Evolutionary conservation across 306 rosid species (phyloP).

Genomic region (Prunus campanulata): DNA sequence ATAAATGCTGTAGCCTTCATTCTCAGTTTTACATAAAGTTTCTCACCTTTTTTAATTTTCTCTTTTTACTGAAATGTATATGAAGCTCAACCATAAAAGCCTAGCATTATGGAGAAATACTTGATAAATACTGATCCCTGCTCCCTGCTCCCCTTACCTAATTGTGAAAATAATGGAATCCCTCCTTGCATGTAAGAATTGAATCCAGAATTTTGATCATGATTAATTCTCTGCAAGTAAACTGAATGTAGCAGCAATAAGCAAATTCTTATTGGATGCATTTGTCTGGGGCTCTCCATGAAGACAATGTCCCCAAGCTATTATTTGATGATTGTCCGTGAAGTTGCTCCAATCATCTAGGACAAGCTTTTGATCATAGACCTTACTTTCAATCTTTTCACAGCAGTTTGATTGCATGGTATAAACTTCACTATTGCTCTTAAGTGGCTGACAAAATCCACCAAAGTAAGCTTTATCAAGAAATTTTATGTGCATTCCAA

Average conservation of each 20-base stretch:
- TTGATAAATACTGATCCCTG: not conserved
- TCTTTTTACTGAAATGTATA: not conserved
- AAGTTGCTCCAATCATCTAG: constrained; percentile 52
- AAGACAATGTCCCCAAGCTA: constrained; percentile 17
- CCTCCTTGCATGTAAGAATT: not conserved
- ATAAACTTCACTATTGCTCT: constrained; percentile 24
- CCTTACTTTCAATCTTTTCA: constrained; percentile 40
- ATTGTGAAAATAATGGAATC: not conserved
- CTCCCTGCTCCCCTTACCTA: too few species aligned
- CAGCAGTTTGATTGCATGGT: constrained; percentile 57
- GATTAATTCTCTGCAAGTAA: not conserved
- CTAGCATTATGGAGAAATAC: not conserved
- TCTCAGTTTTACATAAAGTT: not conserved
- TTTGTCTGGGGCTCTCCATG: constrained; percentile 42
- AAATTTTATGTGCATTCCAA: constrained; percentile 15
- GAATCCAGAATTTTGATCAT: not conserved
- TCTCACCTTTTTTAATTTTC: not conserved
- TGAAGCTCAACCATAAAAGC: not conserved
- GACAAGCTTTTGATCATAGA: constrained; percentile 50
- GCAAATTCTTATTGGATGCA: constrained; percentile 28
- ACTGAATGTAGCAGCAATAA: not conserved
- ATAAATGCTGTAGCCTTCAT: not conserved
- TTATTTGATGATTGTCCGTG: constrained; percentile 15
- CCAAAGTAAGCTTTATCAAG: constrained; percentile 31
- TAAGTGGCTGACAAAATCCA: constrained; percentile 42